Evolutionary conservation across 768 basidiomycete genomes (phyloP), one percentile per base, ranked within the genome.

Genomic region (Mycena rebaudengoi): DNA sequence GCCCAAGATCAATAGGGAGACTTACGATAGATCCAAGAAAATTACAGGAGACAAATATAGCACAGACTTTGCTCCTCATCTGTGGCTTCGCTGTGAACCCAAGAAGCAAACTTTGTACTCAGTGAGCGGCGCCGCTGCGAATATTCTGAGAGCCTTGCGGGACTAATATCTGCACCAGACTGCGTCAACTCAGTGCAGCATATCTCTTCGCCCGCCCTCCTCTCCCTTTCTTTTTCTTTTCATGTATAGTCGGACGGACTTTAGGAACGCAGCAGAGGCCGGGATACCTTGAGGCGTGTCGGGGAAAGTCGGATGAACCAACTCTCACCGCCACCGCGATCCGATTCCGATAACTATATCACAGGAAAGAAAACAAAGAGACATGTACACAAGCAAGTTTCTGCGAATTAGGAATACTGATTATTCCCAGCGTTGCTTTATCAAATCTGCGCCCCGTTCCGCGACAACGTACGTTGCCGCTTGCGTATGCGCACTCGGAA

Each of bases 351-450:
- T 29, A 2, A 30, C 26, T 29, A 48, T 48, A 48, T 48, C 5
- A 48, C 46, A 48, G 46, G 46, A 48, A 30, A 30, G 46, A 48
- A 48, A n/a, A n/a, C n/a, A n/a, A n/a, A n/a, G n/a, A n/a, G n/a
- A n/a, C n/a, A n/a, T n/a, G n/a, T n/a, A n/a, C n/a, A n/a, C n/a
- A n/a, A 48, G 28, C 26, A 48, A 48, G 28, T 48, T 48, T 48
- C 28, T 48, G 46, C 46, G 28, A 48, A 48, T 30, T 30, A 30
- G 28, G 28, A 30, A 48, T 48, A 48, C 46, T 48, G 46, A 45
- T 28, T 45, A 45, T 45, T 45, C 25, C 50, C 50, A 46, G 21
- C 23, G 23, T 28, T 46, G 6, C 18, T 46, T 46, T 23, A 46
- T 18, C 45, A 46, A 28, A 18, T 46, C 45, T 11, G 45, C 45